Evolutionary conservation across 2,329 filamentous ascomycete species (phyloP), one percentile per base, ranked within the genome.

Genomic region (Scytalidium sp.): DNA sequence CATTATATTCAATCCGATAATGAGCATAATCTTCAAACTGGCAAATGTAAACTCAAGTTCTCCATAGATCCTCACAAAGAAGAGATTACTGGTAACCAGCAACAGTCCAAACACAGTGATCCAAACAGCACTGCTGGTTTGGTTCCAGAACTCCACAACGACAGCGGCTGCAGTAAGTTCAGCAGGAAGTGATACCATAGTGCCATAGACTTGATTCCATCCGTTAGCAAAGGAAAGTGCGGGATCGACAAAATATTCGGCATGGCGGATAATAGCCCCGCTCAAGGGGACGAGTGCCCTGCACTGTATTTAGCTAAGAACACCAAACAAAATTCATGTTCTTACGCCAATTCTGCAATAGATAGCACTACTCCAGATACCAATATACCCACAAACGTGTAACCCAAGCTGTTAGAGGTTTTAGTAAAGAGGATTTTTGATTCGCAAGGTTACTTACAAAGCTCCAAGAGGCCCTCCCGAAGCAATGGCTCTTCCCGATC

Each of bases 121-220:
- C 65, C 67, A 70, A 20, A 67, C 53, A 1, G 53, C 67, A 36
- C 74, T 70, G 58, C 71, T 74, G 55, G 83, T 68, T 53, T 83
- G 76, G 8, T 78, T 78, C 82, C 83, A 86, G 59, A 78, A 84
- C 56, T 80, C 69, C 51, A 85, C 82, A 23, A 86, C 66, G 3
- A 84, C 78, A 46, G 78, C 78, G n/a, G 81, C 79, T 10, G 83
- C 83, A 1, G 78, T 77, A 53, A 85, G 82, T 63, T 86, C 83
- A 49, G 80, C 73, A 2, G 79, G 79, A 11, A 82, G 78, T 13
- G 73, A 76, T 49, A 84, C 81, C 10, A 75, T 70, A 56, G 81
- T 82, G 3, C 77, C 77, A 56, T 83, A 83, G 74, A 79, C 72
- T 71, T 46, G 45, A 43, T 76, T 68, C 71, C 70, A 75, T 19